Base-by-base conservation (phyloP, 371 early-diverging fungal genomes). In the Mortierella sp. region DNA sequence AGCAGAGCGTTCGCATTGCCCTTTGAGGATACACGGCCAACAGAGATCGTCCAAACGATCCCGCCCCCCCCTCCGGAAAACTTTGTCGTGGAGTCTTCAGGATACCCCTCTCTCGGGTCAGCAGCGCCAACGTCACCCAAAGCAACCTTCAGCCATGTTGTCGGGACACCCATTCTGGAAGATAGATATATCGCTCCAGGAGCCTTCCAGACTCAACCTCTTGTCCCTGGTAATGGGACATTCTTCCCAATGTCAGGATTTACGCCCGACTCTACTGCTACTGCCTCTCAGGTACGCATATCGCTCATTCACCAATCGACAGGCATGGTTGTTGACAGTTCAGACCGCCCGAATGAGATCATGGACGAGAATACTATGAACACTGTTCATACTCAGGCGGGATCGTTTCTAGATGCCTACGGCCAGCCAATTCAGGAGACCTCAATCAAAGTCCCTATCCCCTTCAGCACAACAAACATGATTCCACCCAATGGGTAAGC, bases 281-380 rank as follows among this genome's bases (percentile, higher is more conserved):
- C 53, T 43, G 82, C 82, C 3, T 31, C 82, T 37, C 75, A 80
- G 37, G 74, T 78, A 26, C 81, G 85, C 19, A 21, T 75, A 71
- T 44, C 67, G 28, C 51, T 86, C 46, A 86, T 81, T 13, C 76
- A 79, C 11, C 75, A 78, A 43, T 51, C 81, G 24, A 78, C 86
- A n/a, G 81, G 81, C 10, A 76, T 79, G 86, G 31, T 54, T 1
- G 74, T 86, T 14, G 86, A 86, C 50, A 70, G 67, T 10, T 86
- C 86, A 4, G 74, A 70, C 0, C 79, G 86, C 4, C 86, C 86
- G 11, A 86, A 74, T 34, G 82, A 70, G 43, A 81, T 86, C 75
- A 86, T 86, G 77, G 86, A 81, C 13, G 76, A 69, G 19, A 73
- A 69, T 21, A 46, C 43, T 44, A 37, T 64, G 44, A 81, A 79